Conservation (phyloP, 1,139 yeast genomes). For the Tardiomyces blankii region DNA sequence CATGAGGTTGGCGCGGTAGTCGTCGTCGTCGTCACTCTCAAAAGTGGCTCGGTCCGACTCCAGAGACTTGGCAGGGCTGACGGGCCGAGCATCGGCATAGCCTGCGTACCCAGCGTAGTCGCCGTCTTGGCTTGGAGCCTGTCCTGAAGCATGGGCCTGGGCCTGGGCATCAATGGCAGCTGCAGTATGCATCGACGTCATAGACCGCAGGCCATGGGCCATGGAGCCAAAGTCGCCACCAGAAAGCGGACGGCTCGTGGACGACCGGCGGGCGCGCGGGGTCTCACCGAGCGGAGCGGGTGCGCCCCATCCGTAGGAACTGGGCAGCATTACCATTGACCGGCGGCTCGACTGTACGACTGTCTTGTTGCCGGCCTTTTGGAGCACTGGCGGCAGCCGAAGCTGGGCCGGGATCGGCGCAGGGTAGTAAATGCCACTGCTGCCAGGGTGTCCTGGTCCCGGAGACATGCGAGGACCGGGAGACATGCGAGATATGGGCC, state of each 20-base stretch:
- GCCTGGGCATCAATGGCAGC: no score
- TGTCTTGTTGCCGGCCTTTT: slow-evolving; percentile 7
- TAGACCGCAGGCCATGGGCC: background rate
- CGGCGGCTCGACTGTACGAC: background rate
- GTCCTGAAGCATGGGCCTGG: no score
- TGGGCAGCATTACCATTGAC: background rate
- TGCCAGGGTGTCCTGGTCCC: background rate
- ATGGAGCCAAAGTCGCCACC: slow-evolving; percentile 4
- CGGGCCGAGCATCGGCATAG: slow-evolving; percentile 3
- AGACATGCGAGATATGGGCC: no score
- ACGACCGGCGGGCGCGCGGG: background rate
- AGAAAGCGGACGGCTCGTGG: slow-evolving; percentile 11
- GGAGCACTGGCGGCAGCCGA: slow-evolving; percentile 12
- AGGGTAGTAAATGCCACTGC: slow-evolving; percentile 18
- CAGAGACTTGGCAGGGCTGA: slow-evolving; percentile 13
- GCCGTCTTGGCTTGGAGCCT: background rate
- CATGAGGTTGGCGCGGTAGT: background rate
- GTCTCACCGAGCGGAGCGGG: background rate
- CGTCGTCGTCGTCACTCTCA: slow-evolving; percentile 10
- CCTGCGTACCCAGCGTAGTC: background rate
- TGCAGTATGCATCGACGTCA: background rate
- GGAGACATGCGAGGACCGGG: no score
- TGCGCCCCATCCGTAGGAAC: background rate
- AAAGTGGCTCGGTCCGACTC: slow-evolving; percentile 21
- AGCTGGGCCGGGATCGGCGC: slow-evolving; percentile 24